Evolutionary conservation across 768 basidiomycete genomes (phyloP).

Genomic region (Suillus occidentalis): DNA sequence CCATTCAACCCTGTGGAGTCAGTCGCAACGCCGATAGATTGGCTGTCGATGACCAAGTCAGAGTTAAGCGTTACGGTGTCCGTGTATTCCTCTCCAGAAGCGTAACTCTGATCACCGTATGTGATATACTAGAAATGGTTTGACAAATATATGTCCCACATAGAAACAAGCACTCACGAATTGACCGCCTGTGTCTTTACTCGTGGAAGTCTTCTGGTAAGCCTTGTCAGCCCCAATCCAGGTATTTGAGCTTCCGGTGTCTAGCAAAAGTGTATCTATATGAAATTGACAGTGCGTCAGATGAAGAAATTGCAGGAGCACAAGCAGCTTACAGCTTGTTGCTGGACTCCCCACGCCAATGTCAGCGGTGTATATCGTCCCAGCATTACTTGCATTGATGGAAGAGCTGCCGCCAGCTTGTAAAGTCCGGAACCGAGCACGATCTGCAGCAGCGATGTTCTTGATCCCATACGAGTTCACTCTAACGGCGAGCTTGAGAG

Average conservation of each 20-base stretch:
- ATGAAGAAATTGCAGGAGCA: too few species aligned
- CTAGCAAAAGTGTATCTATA: constrained; percentile 16
- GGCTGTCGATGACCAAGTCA: constrained; percentile 21
- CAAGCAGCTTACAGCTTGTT: constrained; percentile 12
- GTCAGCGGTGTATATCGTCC: constrained; percentile 12
- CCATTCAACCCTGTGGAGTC: constrained; percentile 19
- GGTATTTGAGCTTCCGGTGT: constrained; percentile 42
- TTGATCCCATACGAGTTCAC: constrained; percentile 1
- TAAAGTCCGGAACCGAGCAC: constrained; percentile 2
- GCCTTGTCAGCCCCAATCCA: constrained; percentile 52
- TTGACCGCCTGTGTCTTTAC: constrained; percentile 34
- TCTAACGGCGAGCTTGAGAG: constrained; percentile 7
- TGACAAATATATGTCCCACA: neutral
- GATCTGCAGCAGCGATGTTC: constrained; percentile 5
- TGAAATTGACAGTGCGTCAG: neutral
- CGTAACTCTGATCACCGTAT: constrained; percentile 11
- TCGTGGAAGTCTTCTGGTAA: constrained; percentile 44
- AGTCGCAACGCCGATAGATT: constrained; percentile 35
- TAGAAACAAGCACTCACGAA: constrained; percentile 22
- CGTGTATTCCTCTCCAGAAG: constrained; percentile 17
- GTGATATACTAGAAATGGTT: neutral
- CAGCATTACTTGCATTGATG: constrained; percentile 16
- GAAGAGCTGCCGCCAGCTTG: neutral
- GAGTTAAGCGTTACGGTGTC: constrained; percentile 17
- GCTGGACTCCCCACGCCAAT: constrained; percentile 17